Evolutionary conservation across 768 basidiomycete species (phyloP), one percentile per base, ranked within the genome.

Genomic region (Hygrocybe coccinea): DNA sequence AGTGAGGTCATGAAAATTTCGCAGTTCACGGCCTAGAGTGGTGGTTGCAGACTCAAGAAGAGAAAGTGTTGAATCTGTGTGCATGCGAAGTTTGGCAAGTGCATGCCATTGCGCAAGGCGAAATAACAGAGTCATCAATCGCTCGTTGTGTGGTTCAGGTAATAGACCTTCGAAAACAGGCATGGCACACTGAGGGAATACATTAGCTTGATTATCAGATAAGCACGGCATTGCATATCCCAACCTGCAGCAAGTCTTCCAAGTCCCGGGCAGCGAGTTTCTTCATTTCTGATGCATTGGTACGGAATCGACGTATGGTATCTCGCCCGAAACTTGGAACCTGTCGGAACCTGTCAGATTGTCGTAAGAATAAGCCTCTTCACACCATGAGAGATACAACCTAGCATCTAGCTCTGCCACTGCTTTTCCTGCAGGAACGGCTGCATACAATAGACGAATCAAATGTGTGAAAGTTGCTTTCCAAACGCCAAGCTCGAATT

Each of bases 241-340:
- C 29, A 44, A 72, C 78, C 68, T 78, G 76, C 0, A 79, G 60
- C 1, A 77, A 56, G 38, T 79, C 75, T 49, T 78, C 74, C 46
- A 71, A 79, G 44, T 79, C 71, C 0, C 70, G 59, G 1, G 69
- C 77, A 2, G 71, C 69, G 1, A 70, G 52, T 19, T 71, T 66
- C 35, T 69, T 70, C 66, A 75, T 67, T 19, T 69, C 68, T 0
- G 71, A 68, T 0, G 69, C 64, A 56, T 76, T 74, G 0, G 44
- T 50, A 15, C 59, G 47, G 50, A 79, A 78, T 9, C 59, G 52
- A 0, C 71, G 66, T 7, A 79, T 79, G 0, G 69, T 68, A 5
- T 56, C 63, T 1, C 60, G 50, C 0, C 71, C 70, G 55, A 70
- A 72, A 12, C 66, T 64, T 22, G 69, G 58, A 2, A 69, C 57